Percentiles rank a stretch among this genome's conserved stretches.
Conservation (phyloP, 2,329 filamentous ascomycete species). For the Thelonectria blattea region DNA sequence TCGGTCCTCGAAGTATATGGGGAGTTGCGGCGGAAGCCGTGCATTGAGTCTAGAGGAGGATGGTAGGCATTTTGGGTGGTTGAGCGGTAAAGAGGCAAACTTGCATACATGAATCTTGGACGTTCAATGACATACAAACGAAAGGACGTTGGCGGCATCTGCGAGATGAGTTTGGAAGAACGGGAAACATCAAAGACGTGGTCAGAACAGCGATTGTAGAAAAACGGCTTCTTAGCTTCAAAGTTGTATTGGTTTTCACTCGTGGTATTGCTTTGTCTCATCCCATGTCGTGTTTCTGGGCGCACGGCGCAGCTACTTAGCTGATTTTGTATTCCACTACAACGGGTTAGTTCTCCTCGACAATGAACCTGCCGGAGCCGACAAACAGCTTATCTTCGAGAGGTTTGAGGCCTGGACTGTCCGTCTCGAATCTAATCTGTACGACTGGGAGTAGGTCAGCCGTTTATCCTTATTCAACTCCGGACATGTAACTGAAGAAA, state of each 20-base stretch:
- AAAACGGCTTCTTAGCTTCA: too few species aligned
- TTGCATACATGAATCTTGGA: constrained; percentile 35
- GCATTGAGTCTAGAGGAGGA: constrained; percentile 23
- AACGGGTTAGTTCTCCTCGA: constrained; percentile 42
- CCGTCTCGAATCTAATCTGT: constrained; percentile 48
- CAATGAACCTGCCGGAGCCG: constrained; percentile 48
- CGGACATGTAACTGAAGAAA: too few species aligned
- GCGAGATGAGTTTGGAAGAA: constrained; percentile 20
- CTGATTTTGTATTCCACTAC: constrained; percentile 53
- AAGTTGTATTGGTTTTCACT: too few species aligned
- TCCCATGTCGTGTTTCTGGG: constrained; percentile 10
- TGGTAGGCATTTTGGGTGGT: constrained; percentile 25
- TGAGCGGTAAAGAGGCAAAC: constrained; percentile 28
- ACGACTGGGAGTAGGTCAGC: constrained; percentile 39
- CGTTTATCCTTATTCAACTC: background rate
- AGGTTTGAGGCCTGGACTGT: constrained; percentile 41
- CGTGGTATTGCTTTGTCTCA: constrained; percentile 4
- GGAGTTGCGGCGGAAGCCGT: constrained; percentile 31
- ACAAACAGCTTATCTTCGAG: constrained; percentile 50
- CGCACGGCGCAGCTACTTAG: constrained; percentile 42
- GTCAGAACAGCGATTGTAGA: too few species aligned
- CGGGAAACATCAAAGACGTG: background rate
- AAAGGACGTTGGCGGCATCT: constrained; percentile 20
- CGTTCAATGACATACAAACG: constrained; percentile 22
- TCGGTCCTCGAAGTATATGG: constrained; percentile 19